phyloP scores from a whole-genome alignment of 345 rosid species.

The Citrus reticulata region DNA sequence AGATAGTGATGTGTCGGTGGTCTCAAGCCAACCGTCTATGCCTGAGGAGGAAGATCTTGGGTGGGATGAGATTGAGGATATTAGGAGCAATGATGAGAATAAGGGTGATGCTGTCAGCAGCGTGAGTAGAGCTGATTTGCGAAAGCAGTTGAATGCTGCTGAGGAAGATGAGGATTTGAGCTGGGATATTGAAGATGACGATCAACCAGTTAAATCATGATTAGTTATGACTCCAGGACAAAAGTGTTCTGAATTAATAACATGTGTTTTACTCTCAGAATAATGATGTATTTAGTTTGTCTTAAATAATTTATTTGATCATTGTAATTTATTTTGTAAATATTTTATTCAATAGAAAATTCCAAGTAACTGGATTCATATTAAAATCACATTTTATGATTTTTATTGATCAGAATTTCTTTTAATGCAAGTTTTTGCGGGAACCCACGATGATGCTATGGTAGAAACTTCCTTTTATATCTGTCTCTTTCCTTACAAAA shows the following conservation, averaged over 20 bases:
- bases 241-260: background rate
- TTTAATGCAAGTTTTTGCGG: background rate
- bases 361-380: background rate
- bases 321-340: conserved; percentile 11
- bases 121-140: conserved; percentile 39
- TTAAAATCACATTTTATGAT: background rate
- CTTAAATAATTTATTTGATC: background rate
- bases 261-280: background rate
- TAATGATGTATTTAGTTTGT: background rate
- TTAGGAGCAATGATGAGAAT: conserved; percentile 39
- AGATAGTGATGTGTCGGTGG: conserved; percentile 65
- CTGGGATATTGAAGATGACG: conserved; percentile 86
- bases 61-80: conserved; percentile 83
- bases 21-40: conserved; percentile 52
- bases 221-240: background rate
- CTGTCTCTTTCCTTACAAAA: background rate
- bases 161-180: conserved; percentile 69
- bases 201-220: conserved; percentile 28
- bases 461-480: background rate
- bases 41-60: conserved; percentile 65
- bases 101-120: conserved; percentile 25
- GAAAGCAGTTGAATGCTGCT: conserved; percentile 37
- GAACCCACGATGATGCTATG: background rate
- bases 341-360: conserved; percentile 2
- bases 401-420: background rate